These are phyloP conservation scores for Lenwebbia sp. DNA, from an alignment of 345 rosid genomes.

Conservation along the genomic window DNA sequence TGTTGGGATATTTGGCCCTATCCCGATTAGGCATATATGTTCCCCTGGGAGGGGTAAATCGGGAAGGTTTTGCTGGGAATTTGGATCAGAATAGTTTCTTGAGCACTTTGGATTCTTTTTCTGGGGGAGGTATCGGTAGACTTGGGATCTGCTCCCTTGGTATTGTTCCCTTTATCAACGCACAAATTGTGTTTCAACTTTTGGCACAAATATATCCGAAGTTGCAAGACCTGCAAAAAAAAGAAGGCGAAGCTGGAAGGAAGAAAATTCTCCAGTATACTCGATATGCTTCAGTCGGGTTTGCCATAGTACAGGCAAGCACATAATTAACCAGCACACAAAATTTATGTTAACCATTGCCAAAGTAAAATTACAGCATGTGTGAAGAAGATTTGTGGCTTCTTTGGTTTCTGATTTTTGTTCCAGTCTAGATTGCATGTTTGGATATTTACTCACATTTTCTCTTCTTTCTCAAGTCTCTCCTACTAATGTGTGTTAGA, in stretches of 20 bases:
- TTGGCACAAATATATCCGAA: conserved; percentile 95
- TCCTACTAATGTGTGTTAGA: background rate
- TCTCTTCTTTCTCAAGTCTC: background rate
- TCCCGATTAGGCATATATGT: conserved; percentile 90
- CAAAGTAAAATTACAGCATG: background rate
- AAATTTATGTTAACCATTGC: background rate
- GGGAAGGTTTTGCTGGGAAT: conserved; percentile 86
- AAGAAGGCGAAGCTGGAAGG: conserved; percentile 99
- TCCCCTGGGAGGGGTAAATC: conserved; percentile 95
- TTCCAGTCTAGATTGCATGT: background rate
- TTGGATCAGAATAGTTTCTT: conserved; percentile 85
- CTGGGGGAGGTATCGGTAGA: conserved; percentile 97
- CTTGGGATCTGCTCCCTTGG: conserved; percentile 96
- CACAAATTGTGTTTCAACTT: conserved; percentile 96
- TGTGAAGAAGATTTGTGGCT: background rate
- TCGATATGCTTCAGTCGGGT: conserved; percentile 89
- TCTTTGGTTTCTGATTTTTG: background rate
- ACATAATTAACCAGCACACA: background rate
- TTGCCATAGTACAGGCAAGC: conserved; percentile 72
- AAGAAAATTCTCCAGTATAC: conserved; percentile 92
- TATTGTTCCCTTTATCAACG: conserved; percentile 93
- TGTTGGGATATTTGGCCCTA: conserved; percentile 71
- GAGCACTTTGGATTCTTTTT: conserved; percentile 92
- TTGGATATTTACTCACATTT: background rate
- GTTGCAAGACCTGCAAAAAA: conserved; percentile 96